phyloP scores from a whole-genome alignment of 192 early-diverging fungal species.

The Backusella liffmaniae region DNA sequence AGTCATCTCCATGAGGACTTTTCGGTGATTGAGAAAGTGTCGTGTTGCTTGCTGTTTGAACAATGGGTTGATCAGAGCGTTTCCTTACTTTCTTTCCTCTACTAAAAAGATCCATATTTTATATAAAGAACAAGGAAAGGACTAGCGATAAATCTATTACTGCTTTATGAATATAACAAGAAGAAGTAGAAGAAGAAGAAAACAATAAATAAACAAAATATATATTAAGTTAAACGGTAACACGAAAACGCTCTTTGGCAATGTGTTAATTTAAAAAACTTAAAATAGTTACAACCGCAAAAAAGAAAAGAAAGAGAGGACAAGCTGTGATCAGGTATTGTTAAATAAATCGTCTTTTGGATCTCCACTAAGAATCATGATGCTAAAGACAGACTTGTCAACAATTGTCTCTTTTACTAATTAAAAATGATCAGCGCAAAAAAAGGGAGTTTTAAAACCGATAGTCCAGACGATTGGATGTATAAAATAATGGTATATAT shows the following conservation, averaged over 20 bases:
- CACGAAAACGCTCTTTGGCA: background rate
- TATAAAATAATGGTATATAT: no score
- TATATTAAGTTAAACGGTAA: background rate
- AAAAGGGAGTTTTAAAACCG: background rate
- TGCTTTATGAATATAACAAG: background rate
- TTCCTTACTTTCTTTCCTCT: slow-evolving; percentile 28
- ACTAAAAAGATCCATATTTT: slow-evolving; percentile 33
- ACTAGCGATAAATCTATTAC: background rate
- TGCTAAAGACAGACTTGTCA: background rate
- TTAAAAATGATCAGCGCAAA: background rate
- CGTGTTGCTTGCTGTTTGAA: background rate
- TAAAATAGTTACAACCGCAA: background rate
- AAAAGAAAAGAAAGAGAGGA: background rate
- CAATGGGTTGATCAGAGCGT: background rate
- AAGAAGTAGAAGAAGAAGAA: background rate
- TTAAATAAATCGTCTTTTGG: background rate
- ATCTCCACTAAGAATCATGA: background rate
- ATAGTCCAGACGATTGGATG: background rate
- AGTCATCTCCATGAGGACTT: slow-evolving; percentile 24
- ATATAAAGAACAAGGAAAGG: background rate
- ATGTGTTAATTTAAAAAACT: background rate
- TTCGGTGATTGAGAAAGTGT: background rate
- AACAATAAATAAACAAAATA: slow-evolving; percentile 6
- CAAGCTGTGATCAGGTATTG: background rate
- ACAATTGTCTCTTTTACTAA: no score